Base-by-base conservation (phyloP, 768 basidiomycete genomes). In the Leccinum boreale region DNA sequence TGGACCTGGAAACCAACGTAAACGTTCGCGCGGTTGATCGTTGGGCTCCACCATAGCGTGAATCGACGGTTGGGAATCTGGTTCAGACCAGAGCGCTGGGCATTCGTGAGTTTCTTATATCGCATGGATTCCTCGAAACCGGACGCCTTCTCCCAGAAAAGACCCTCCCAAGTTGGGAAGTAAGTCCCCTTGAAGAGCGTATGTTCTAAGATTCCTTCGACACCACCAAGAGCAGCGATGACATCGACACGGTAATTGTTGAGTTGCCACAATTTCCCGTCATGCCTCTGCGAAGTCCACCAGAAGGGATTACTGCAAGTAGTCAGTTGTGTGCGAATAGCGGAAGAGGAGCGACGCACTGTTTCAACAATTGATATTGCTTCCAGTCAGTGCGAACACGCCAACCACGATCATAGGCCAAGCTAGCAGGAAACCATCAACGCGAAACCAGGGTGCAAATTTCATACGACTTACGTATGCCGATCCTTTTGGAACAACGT, bases 1-100 rank as follows among this genome's bases (percentile, higher is more conserved):
- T 98, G 96, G 19, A 99, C 97, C 73, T 98, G 97, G 92, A 99
- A 99, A 85, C 97, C 97, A 72, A 98, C 95, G 68, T 97, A 97
- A 70, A 98, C 95, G 70, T 99, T 99, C 54, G 97, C 96, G 63
- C 97, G 92, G 75, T 98, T 98, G 79, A 98, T 98, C 0, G 96
- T 98, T 24, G 95, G 95, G 70, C 91, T 93, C 94, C 94, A 97
- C 97, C 97, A 99, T 10, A 99, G 81, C 4, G 96, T 98, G 79
- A 98, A 98, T 12, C 93, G 92, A 86, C 96, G 94, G 72, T 98
- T 98, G 7, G 96, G 96, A 71, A 98, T 96, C 72, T 96, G 94
- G 71, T 93, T 93, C 46, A 96, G 77, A 91, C 97, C 97, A 35
- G 94, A 97, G 49, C 96, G 90, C 74, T 99, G 97, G 11, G 97